Percentiles rank a stretch among this genome's conserved stretches.
Evolutionary conservation across 108 stramenopile species (phyloP).

Genomic region (Fistulifera pelliculosa): DNA sequence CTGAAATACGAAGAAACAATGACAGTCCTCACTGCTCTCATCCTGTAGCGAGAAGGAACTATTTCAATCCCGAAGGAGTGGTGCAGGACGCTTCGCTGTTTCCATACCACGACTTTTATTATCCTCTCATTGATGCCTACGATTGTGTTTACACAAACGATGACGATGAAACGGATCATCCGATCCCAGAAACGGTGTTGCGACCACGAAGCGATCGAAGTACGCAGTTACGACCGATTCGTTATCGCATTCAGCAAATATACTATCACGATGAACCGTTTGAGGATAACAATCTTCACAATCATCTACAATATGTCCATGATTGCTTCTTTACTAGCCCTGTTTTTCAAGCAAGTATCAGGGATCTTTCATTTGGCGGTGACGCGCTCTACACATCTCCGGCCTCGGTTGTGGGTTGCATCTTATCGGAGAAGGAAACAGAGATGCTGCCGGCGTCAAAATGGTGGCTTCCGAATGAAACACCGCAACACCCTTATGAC

Average conservation of each 20-base stretch:
- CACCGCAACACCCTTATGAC: not conserved
- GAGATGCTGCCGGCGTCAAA: not conserved
- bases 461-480: too few species aligned
- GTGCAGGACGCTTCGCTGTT: constrained; percentile 28
- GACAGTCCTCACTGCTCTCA: not conserved
- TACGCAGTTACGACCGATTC: too few species aligned
- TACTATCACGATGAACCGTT: too few species aligned
- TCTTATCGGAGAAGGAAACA: not conserved
- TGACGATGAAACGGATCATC: too few species aligned
- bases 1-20: constrained; percentile 15
- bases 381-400: too few species aligned
- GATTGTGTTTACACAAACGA: constrained; percentile 17
- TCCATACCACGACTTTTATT: constrained; percentile 39
- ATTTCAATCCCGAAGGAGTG: constrained; percentile 20
- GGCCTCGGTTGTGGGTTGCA: too few species aligned
- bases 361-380: too few species aligned
- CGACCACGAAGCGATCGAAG: too few species aligned
- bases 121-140: constrained; percentile 41
- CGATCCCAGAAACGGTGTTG: too few species aligned
- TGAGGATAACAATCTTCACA: constrained; percentile 8
- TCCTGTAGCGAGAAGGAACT: constrained; percentile 16
- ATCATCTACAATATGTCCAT: not conserved
- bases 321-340: not conserved
- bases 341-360: not conserved
- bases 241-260: too few species aligned